Conservation (phyloP, 768 basidiomycete species). For the Strobilomyces echinocephalus region DNA sequence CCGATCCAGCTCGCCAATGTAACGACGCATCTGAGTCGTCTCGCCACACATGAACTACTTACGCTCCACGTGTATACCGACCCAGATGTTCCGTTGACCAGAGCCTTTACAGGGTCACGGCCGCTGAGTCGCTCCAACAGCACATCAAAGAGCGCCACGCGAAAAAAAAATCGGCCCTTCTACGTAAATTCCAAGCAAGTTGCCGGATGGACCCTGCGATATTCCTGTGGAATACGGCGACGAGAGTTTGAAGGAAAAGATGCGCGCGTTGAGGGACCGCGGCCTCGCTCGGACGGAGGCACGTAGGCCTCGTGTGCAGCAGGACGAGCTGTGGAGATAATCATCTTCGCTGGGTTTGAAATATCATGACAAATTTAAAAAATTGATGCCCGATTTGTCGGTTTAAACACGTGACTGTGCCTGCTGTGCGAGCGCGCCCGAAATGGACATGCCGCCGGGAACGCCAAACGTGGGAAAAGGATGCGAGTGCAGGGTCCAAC, state of each 20-base stretch:
- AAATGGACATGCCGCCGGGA: conserved; percentile 33
- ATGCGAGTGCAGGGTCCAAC: conserved; percentile 32
- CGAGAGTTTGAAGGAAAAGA: not conserved
- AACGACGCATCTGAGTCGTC: not conserved
- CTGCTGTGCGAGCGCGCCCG: conserved; percentile 20
- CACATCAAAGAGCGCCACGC: not conserved
- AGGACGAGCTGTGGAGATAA: conserved; percentile 14
- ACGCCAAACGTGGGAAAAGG: conserved; percentile 34
- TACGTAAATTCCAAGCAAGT: conserved; percentile 13
- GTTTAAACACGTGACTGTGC: conserved; percentile 27
- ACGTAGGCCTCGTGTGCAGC: conserved; percentile 4
- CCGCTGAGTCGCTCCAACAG: not conserved
- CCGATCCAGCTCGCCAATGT: not conserved
- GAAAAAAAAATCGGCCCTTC: conserved; percentile 2
- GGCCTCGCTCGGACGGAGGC: conserved; percentile 1
- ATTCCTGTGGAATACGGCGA: not conserved
- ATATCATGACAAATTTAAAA: conserved; percentile 4
- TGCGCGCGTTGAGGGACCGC: not conserved
- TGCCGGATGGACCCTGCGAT: not conserved
- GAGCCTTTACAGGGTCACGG: not conserved
- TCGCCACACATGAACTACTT: not conserved
- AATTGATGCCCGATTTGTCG: conserved; percentile 17
- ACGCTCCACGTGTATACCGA: too few relatives aligned
- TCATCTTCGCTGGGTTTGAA: conserved; percentile 23
- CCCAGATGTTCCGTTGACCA: too few relatives aligned